Percentiles rank a stretch among this genome's conserved stretches.
These are phyloP conservation scores for Microascus cirrosus DNA, from an alignment of 2,329 filamentous ascomycete genomes.

Conservation along the genomic window DNA sequence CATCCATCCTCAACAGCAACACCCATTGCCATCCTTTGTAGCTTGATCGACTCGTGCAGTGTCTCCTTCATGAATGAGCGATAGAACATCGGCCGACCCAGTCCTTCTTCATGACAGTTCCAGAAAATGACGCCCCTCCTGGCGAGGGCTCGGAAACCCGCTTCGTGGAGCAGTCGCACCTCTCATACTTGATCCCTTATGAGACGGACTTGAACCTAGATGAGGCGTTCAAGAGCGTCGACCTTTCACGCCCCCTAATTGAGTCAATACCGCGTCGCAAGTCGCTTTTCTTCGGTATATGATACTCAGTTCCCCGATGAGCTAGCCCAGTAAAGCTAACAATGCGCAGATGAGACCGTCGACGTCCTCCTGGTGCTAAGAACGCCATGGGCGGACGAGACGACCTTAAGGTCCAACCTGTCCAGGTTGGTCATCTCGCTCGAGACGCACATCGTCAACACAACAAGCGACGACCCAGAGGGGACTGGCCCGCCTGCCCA, in stretches of 20 bases:
- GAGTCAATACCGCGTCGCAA: conserved; percentile 51
- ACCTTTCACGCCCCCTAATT: conserved; percentile 34
- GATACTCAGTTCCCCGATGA: conserved; percentile 17
- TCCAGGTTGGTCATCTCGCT: conserved; percentile 53
- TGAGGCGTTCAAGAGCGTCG: conserved; percentile 31
- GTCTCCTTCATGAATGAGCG: neutral
- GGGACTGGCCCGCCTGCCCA: conserved; percentile 25
- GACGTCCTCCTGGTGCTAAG: conserved; percentile 58
- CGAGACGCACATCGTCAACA: conserved; percentile 55
- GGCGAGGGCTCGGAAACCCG: conserved; percentile 20
- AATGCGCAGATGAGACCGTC: conserved; percentile 60
- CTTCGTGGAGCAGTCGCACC: conserved; percentile 46
- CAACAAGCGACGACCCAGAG: conserved; percentile 35
- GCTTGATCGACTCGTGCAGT: neutral
- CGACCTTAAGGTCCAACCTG: conserved; percentile 45
- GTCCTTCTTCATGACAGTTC: conserved; percentile 12
- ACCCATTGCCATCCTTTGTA: neutral
- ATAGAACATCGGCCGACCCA: neutral
- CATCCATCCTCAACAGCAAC: neutral
- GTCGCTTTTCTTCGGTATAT: conserved; percentile 61
- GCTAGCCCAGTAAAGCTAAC: conserved; percentile 15
- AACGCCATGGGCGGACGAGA: conserved; percentile 48
- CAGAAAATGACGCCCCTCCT: conserved; percentile 16
- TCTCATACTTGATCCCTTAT: conserved; percentile 50
- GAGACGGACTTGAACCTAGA: conserved; percentile 44